Evolutionary conservation across 2,329 filamentous ascomycete species (phyloP).

Genomic region (Colletotrichum gigasporum): DNA sequence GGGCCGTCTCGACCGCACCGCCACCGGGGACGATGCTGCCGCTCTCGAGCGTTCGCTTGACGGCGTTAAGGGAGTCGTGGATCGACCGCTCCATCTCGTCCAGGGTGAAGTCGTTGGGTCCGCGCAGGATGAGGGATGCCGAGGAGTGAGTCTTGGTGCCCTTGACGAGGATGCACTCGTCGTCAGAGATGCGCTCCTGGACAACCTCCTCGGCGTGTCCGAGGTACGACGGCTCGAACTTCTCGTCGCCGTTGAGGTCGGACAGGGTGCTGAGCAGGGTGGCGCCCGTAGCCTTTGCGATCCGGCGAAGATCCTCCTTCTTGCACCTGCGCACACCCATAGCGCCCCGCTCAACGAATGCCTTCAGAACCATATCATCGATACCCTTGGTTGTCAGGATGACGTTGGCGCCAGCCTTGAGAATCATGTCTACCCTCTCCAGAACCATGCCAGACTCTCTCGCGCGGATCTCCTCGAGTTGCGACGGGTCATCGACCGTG

Average conservation of each 20-base stretch:
- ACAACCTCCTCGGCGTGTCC: slow-evolving; percentile 94
- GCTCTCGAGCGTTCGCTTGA: slow-evolving; percentile 96
- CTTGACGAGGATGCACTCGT: slow-evolving; percentile 97
- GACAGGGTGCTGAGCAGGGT: slow-evolving; percentile 93
- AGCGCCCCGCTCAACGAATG: slow-evolving; percentile 91
- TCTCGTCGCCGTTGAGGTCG: slow-evolving; percentile 96
- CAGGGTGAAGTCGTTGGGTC: slow-evolving; percentile 93
- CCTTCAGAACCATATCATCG: slow-evolving; percentile 93
- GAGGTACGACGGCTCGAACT: slow-evolving; percentile 89
- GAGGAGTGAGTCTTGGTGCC: slow-evolving; percentile 94
- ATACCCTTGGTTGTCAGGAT: slow-evolving; percentile 98
- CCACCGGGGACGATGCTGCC: slow-evolving; percentile 97
- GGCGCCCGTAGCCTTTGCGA: slow-evolving; percentile 94
- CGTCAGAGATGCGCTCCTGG: slow-evolving; percentile 98
- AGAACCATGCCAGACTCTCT: slow-evolving; percentile 93
- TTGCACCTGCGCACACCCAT: slow-evolving; percentile 98
- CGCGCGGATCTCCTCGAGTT: slow-evolving; percentile 95
- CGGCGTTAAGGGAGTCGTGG: slow-evolving; percentile 94
- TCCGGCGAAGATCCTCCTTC: slow-evolving; percentile 96
- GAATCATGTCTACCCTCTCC: slow-evolving; percentile 94
- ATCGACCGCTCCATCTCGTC: slow-evolving; percentile 99
- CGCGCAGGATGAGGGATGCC: slow-evolving; percentile 94
- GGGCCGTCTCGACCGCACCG: slow-evolving; percentile 96
- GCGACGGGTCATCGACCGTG: slow-evolving; percentile 95
- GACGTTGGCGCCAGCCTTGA: slow-evolving; percentile 97